Percentiles rank a stretch among this genome's conserved stretches.
phyloP scores from a whole-genome alignment of 371 early-diverging fungal genomes.

The Rhizopus arrhizus region DNA sequence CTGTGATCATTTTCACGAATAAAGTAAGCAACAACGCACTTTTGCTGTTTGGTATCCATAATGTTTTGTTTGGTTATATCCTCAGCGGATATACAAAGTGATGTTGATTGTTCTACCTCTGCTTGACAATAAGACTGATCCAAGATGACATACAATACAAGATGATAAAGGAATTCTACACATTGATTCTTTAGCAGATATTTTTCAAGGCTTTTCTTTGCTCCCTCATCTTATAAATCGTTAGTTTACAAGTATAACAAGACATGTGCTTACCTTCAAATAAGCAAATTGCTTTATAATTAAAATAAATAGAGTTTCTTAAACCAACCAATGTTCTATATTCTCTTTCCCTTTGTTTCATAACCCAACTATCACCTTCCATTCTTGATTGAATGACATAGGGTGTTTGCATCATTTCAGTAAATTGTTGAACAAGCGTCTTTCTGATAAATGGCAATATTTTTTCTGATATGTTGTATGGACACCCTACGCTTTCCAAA shows the following conservation, averaged over 20 bases:
- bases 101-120: conserved; percentile 25
- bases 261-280: conserved; percentile 16
- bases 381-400: conserved; percentile 13
- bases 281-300: conserved; percentile 14
- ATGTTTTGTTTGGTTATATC: conserved; percentile 24
- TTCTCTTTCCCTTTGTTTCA: conserved; percentile 11
- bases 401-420: conserved; percentile 25
- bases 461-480: conserved; percentile 15
- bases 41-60: conserved; percentile 23
- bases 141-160: conserved; percentile 22
- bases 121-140: conserved; percentile 27
- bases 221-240: conserved; percentile 5
- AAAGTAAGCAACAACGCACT: conserved; percentile 21
- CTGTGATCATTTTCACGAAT: conserved; percentile 27
- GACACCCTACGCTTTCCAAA: conserved; percentile 19
- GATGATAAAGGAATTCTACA: conserved; percentile 20
- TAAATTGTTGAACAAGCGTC: conserved; percentile 9
- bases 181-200: conserved; percentile 24
- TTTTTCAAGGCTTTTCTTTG: conserved; percentile 23
- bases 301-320: conserved; percentile 26
- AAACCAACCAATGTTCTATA: conserved; percentile 9
- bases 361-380: conserved; percentile 24
- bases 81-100: conserved; percentile 18
- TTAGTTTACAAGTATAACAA: neutral
- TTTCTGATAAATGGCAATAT: conserved; percentile 14